These are phyloP conservation scores for Amanita molliuscula DNA, from an alignment of 768 basidiomycete species.

Conservation along the genomic window DNA sequence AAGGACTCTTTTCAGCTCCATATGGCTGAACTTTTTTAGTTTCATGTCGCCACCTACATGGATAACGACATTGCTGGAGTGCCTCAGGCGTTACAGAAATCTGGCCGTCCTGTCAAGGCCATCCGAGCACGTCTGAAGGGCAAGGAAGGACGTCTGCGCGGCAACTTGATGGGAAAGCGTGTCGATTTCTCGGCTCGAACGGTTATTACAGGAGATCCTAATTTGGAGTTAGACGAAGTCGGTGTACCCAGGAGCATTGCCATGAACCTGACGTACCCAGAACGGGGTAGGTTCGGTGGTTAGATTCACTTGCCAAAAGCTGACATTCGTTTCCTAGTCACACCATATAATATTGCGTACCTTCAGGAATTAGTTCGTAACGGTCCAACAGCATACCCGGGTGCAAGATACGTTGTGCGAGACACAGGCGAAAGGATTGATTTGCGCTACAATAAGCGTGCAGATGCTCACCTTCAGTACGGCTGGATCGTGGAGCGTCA, in stretches of 20 bases:
- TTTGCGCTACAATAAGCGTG: constrained; percentile 90
- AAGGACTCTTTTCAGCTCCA: background rate
- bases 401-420: constrained; percentile 92
- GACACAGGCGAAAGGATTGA: constrained; percentile 98
- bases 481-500: constrained; percentile 99
- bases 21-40: constrained; percentile 35
- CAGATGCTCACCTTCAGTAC: constrained; percentile 91
- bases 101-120: constrained; percentile 94
- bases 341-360: constrained; percentile 92
- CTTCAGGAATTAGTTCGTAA: constrained; percentile 92
- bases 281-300: constrained; percentile 56
- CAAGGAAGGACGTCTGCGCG: constrained; percentile 95
- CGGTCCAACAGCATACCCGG: constrained; percentile 91
- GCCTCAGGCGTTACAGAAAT: constrained; percentile 95
- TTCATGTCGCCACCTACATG: constrained; percentile 99
- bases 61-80: constrained; percentile 99
- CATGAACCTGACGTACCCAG: constrained; percentile 96
- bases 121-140: constrained; percentile 98
- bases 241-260: constrained; percentile 93
- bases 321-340: constrained; percentile 42
- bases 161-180: constrained; percentile 98
- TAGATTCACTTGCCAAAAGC: constrained; percentile 4
- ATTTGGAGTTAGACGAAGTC: constrained; percentile 91
- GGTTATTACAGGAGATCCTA: constrained; percentile 98
- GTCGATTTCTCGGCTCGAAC: constrained; percentile 99